phyloP scores from a whole-genome alignment of 306 rosid species.

The Mimosa bimucronata region DNA sequence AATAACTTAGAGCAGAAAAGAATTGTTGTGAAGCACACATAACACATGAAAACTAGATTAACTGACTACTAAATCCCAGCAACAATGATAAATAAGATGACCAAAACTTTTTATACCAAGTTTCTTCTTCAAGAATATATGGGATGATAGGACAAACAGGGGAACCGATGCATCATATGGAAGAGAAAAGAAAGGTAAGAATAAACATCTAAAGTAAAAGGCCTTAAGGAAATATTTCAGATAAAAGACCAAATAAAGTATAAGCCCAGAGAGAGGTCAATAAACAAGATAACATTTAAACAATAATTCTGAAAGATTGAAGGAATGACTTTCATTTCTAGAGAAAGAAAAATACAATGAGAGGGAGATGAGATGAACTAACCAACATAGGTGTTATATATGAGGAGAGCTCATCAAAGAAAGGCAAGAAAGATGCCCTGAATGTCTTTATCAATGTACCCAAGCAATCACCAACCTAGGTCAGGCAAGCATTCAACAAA shows the following conservation, averaged over 20 bases:
- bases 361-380: constrained; percentile 42
- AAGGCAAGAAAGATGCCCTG: constrained; percentile 86
- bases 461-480: constrained; percentile 92
- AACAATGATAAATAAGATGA: constrained; percentile 4
- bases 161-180: neutral
- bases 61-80: neutral
- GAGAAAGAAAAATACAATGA: constrained; percentile 5
- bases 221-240: neutral
- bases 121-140: neutral
- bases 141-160: neutral
- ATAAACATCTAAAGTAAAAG: constrained; percentile 2
- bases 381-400: constrained; percentile 97
- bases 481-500: constrained; percentile 31
- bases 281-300: neutral
- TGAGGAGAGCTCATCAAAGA: constrained; percentile 88
- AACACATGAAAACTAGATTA: neutral
- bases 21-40: neutral
- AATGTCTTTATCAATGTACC: constrained; percentile 93
- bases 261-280: neutral
- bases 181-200: constrained; percentile 2
- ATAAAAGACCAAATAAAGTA: neutral
- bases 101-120: neutral
- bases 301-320: neutral
- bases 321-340: neutral
- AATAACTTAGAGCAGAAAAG: neutral